Conservation (phyloP, 139 green algal species). For the Chlorella ohadii region DNA sequence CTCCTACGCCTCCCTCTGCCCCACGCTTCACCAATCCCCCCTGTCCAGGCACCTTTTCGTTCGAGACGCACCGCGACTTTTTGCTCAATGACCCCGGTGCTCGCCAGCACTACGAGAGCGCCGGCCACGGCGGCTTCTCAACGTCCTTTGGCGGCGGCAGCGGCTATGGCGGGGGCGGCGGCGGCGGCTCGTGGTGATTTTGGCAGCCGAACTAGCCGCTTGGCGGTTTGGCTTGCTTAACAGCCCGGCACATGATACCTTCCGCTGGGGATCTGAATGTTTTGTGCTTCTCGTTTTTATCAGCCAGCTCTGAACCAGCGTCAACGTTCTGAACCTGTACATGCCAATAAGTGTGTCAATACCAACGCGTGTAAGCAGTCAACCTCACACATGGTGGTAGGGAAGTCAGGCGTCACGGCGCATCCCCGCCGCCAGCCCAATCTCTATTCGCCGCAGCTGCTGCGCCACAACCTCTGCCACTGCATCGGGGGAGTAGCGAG, state of each 20-base stretch:
- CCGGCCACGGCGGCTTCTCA: constrained; percentile 32
- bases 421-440: not conserved
- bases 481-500: constrained; percentile 53
- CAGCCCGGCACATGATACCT: too few relatives aligned
- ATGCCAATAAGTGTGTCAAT: not conserved
- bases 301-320: not conserved
- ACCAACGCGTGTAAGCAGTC: not conserved
- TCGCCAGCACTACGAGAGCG: constrained; percentile 14
- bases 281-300: not conserved
- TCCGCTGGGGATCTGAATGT: too few relatives aligned
- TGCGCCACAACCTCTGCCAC: constrained; percentile 54
- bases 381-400: not conserved
- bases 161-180: constrained; percentile 48
- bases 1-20: not conserved
- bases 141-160: constrained; percentile 50
- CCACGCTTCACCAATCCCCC: not conserved
- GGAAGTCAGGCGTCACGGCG: not conserved
- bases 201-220: too few relatives aligned
- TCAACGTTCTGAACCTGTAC: not conserved
- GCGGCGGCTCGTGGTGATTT: constrained; percentile 53
- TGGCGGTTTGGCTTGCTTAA: too few relatives aligned
- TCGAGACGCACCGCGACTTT: constrained; percentile 46
- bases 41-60: constrained; percentile 38
- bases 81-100: constrained; percentile 56
- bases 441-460: constrained; percentile 58